phyloP scores from a whole-genome alignment of 1,139 yeast genomes.

The Diutina mesorugosa region DNA sequence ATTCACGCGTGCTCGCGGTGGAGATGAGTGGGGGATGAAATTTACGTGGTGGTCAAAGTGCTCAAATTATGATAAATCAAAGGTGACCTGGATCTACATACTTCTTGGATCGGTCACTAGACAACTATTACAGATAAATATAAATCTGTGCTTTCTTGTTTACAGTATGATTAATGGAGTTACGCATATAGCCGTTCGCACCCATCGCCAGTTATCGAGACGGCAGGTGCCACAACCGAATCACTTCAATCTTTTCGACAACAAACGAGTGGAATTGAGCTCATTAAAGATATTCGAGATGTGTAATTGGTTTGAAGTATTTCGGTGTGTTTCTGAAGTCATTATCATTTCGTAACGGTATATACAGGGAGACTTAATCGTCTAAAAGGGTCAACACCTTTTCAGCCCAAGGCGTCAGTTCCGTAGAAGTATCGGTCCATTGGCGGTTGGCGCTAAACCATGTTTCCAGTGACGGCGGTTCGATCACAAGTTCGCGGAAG shows the following conservation, averaged over 20 bases:
- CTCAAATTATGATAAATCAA: neutral
- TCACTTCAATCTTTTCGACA: too few relatives aligned
- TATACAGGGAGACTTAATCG: neutral
- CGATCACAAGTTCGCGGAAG: neutral
- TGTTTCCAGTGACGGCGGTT: neutral
- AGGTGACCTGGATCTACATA: too few relatives aligned
- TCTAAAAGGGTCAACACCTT: neutral
- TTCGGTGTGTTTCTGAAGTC: neutral
- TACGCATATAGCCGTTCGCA: too few relatives aligned
- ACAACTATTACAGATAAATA: too few relatives aligned
- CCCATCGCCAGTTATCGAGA: too few relatives aligned
- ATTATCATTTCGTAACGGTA: neutral
- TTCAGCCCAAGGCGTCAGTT: neutral
- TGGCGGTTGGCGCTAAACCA: neutral
- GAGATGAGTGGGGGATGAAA: neutral
- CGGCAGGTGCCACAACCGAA: too few relatives aligned
- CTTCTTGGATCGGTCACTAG: too few relatives aligned
- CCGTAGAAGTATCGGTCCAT: neutral
- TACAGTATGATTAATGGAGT: too few relatives aligned
- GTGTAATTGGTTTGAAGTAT: too few relatives aligned
- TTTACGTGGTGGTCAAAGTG: neutral
- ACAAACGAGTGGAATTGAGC: too few relatives aligned
- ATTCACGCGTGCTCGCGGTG: conserved; percentile 13
- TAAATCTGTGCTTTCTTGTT: too few relatives aligned
- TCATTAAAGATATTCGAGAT: too few relatives aligned